These are phyloP conservation scores for Crotalaria pallida DNA, from an alignment of 306 rosid genomes.

Conservation along the genomic window DNA sequence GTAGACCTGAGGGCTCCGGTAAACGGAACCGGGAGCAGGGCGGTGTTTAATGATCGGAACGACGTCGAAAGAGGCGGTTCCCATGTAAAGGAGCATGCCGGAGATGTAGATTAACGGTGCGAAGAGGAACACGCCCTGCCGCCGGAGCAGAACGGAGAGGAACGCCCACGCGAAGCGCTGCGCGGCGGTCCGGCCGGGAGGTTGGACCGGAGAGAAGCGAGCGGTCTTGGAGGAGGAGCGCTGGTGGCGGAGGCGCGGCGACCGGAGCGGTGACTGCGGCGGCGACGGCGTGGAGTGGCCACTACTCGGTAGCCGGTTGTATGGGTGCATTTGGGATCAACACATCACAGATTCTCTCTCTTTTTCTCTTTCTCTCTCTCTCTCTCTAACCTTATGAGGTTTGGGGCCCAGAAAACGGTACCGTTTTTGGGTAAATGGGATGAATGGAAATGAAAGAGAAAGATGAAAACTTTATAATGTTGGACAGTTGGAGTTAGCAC, in stretches of 20 bases:
- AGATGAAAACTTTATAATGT: neutral
- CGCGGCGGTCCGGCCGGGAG: constrained; percentile 43
- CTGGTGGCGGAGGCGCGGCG: constrained; percentile 71
- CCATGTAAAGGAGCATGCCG: constrained; percentile 93
- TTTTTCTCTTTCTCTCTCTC: neutral
- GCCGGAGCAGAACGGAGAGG: constrained; percentile 80
- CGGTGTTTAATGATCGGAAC: constrained; percentile 81
- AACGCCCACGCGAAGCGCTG: constrained; percentile 80
- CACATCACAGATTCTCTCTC: constrained; percentile 1
- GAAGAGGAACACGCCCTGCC: constrained; percentile 88
- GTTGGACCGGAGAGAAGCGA: constrained; percentile 43
- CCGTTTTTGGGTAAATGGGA: constrained; percentile 10
- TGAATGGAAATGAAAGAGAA: neutral
- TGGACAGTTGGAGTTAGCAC: constrained; percentile 24
- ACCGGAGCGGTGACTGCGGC: constrained; percentile 79
- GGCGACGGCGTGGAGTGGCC: constrained; percentile 94
- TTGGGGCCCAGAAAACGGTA: constrained; percentile 16
- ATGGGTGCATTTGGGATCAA: constrained; percentile 70
- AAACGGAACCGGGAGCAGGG: constrained; percentile 80
- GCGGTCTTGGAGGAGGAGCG: constrained; percentile 58
- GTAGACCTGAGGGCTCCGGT: constrained; percentile 84
- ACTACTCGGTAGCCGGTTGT: constrained; percentile 86
- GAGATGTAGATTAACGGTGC: constrained; percentile 96
- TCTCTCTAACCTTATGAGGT: neutral
- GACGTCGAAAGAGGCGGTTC: constrained; percentile 85